Base-by-base conservation (phyloP, 768 basidiomycete species). In the Paxillus rubicundulus region DNA sequence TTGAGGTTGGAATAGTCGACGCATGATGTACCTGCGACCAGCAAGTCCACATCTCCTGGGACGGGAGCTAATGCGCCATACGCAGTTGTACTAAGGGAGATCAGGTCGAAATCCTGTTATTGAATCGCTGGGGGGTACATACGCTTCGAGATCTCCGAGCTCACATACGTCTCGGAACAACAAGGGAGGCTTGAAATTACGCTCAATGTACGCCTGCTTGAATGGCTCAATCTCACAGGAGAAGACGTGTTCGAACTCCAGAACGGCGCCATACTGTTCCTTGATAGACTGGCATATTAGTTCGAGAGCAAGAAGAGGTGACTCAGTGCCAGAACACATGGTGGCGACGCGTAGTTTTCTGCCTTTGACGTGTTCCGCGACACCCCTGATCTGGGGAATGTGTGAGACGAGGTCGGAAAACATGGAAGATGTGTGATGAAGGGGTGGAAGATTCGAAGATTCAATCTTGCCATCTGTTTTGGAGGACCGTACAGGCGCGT, bases 1-100 rank as follows among this genome's bases (percentile, higher is more conserved):
- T 98, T 98, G 52, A 98, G 79, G 62, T 87, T 92, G n/a, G 95
- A 97, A 60, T 96, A 97, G 65, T 97, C 95, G 57, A 97, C 94
- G 56, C 95, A 98, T 18, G 93, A 96, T 1, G 95, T 98, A 28
- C 95, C 95, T 3, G 95, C 95, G 52, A 98, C 81, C 27, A 96
- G 78, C 49, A 97, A 75, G 67, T 97, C 94, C 27, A 92, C 90
- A 56, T 95, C 84, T 12, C 92, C 92, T 0, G 95, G 95, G 4
- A 98, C 93, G 30, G 82, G 76, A 3, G 82, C 90, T 33, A 88
- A 72, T 12, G 92, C 82, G 4, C 95, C 95, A 66, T 98, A 98
- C 0, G 94, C 95, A 0, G 94, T 98, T 51, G 91, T 85, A 18
- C 94, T 96, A 48, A 32, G 20, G 47, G 59, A 24, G 17, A 53